Evolutionary conservation across 2,329 filamentous ascomycete genomes (phyloP).

Genomic region (Pseudopithomyces chartarum): DNA sequence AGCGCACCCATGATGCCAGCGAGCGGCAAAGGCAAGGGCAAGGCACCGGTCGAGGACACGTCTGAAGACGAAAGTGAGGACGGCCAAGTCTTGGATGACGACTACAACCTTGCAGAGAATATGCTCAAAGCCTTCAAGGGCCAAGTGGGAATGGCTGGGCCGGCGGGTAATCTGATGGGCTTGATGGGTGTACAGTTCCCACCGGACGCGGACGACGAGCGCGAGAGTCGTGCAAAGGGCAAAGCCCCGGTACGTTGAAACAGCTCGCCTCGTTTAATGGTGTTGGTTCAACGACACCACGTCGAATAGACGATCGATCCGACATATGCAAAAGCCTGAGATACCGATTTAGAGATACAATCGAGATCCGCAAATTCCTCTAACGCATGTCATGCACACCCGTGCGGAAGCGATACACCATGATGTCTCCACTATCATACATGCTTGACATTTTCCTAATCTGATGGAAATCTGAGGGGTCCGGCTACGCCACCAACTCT

Average conservation of each 20-base stretch:
- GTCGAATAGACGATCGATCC: not conserved
- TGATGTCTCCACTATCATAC: too few species aligned
- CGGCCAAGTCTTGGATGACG: slow-evolving; percentile 65
- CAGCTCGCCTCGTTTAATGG: not conserved
- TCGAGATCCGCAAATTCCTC: too few species aligned
- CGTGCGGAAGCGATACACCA: too few species aligned
- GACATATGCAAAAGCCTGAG: not conserved
- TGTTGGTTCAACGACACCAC: not conserved
- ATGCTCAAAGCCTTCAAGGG: slow-evolving; percentile 91
- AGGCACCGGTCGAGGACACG: slow-evolving; percentile 20
- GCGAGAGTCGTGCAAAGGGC: slow-evolving; percentile 5
- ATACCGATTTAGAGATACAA: too few species aligned
- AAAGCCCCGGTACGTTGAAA: slow-evolving; percentile 6
- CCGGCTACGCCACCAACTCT: too few species aligned
- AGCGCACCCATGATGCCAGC: slow-evolving; percentile 20
- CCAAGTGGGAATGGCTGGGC: slow-evolving; percentile 83
- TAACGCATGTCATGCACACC: too few species aligned
- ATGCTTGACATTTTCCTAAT: too few species aligned
- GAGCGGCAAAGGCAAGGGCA: slow-evolving; percentile 32
- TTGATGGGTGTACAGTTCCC: slow-evolving; percentile 85
- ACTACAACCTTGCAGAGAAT: slow-evolving; percentile 88
- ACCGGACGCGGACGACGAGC: slow-evolving; percentile 70
- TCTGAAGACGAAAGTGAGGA: slow-evolving; percentile 49
- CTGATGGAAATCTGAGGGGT: too few species aligned
- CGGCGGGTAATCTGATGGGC: slow-evolving; percentile 83